These are phyloP conservation scores for Xylaria sp. DNA, from an alignment of 2,329 filamentous ascomycete species.

Conservation along the genomic window DNA sequence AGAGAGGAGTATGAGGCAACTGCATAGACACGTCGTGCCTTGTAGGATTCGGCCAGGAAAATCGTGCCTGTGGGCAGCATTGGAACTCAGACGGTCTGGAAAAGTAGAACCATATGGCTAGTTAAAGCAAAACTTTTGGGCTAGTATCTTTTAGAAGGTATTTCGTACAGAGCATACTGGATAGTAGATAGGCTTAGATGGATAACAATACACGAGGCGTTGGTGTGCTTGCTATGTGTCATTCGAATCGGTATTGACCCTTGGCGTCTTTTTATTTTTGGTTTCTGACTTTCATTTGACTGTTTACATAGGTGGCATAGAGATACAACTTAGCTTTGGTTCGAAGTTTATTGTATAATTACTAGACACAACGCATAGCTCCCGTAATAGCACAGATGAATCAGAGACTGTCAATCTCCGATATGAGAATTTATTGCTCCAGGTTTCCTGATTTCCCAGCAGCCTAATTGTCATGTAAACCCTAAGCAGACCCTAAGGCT, in stretches of 20 bases:
- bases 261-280: neutral
- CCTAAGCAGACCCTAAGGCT: too few species aligned
- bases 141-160: slow-evolving; percentile 13
- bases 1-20: slow-evolving; percentile 52
- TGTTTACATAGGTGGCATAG: neutral
- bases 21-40: slow-evolving; percentile 18
- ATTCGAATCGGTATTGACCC: neutral
- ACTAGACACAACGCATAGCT: neutral
- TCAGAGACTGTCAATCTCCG: too few species aligned
- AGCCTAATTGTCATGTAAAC: too few species aligned
- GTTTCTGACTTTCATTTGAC: neutral
- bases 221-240: neutral
- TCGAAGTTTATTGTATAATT: neutral
- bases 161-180: slow-evolving; percentile 8
- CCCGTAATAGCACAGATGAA: neutral
- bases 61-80: neutral
- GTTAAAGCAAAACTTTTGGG: neutral
- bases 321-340: neutral
- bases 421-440: too few species aligned
- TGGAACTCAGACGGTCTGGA: neutral
- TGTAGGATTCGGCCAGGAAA: neutral
- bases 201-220: slow-evolving; percentile 12
- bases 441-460: too few species aligned
- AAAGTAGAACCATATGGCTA: neutral
- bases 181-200: slow-evolving; percentile 20